These are phyloP conservation scores for Stagonosporopsis vannaccii DNA, from an alignment of 2,329 filamentous ascomycete genomes.

Conservation along the genomic window DNA sequence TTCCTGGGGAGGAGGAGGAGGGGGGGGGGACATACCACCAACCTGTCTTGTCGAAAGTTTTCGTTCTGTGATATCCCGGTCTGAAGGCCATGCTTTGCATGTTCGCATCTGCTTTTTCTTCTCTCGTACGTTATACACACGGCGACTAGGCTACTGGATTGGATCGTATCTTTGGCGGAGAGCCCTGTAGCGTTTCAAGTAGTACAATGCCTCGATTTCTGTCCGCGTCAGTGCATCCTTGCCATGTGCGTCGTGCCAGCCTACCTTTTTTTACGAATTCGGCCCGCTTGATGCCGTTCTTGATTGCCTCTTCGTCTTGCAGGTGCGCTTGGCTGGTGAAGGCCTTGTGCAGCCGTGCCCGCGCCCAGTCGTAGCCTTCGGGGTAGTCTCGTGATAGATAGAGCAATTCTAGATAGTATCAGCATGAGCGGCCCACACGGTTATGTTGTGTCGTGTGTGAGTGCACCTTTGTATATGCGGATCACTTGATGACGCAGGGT, in stretches of 20 bases:
- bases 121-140: neutral
- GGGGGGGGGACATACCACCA: conserved; percentile 1
- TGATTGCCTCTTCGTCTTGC: conserved; percentile 76
- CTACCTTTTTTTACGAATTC: conserved; percentile 85
- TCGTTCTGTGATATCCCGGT: conserved; percentile 17
- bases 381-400: conserved; percentile 87
- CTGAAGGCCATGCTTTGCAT: conserved; percentile 13
- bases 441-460: neutral
- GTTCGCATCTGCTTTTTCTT: neutral
- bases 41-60: neutral
- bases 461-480: conserved; percentile 82
- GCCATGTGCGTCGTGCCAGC: neutral
- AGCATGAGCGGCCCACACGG: too few species aligned
- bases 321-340: conserved; percentile 79
- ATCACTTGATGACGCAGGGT: conserved; percentile 80
- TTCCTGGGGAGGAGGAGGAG: too few species aligned
- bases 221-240: neutral
- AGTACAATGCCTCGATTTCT: conserved; percentile 62
- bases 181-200: conserved; percentile 88
- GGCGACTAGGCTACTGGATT: conserved; percentile 4
- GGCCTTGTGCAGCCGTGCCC: conserved; percentile 80
- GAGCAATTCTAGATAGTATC: conserved; percentile 71
- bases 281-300: conserved; percentile 75
- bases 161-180: conserved; percentile 79
- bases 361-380: conserved; percentile 82